Base-by-base conservation (phyloP, 1,139 yeast genomes). In the Geotrichum macrosporum region DNA sequence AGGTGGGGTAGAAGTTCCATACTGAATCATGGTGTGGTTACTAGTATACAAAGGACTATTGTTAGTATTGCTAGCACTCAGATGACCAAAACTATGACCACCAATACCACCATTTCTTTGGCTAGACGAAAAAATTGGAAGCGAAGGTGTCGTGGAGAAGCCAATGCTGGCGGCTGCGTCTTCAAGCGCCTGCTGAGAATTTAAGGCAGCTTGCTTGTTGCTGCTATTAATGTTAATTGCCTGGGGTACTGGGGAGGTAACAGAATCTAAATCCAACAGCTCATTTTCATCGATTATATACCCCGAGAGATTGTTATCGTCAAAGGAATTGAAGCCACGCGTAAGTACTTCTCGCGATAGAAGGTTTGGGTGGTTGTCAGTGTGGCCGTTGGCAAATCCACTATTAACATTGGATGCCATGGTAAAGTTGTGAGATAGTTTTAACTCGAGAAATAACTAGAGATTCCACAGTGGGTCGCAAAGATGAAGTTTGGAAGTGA, bases 221-320 rank as follows among this genome's bases (percentile, higher is more conserved):
- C n/a, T n/a, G n/a, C n/a, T n/a, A n/a, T n/a, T n/a, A 19, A 15
- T 38, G 22, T 16, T 41, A 12, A 18, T 35, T 19, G 31, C 34
- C n/a, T 51, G 46, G 27, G 48, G 42, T 15, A 53, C 59, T 5
- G 62, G 56, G 21, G 57, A 53, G 31, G 44, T 48, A 35, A 58
- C 44, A 12, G 53, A 52, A 21, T 60, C 63, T 27, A 61, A 50
- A 39, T 61, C 65, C 35, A 63, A 53, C 48, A 63, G 50, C 40
- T 63, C 67, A 13, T 57, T 53, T 37, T 63, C 66, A 43, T 60
- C 64, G 34, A 63, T 60, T 57, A 56, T 57, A 37, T 63, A 59
- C 21, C 56, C 52, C 12, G 58, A 52, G 16, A 50, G 35, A 45
- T 43, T 48, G 20, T 50, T 42, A 37, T 56, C 64, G 39, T 59